A percentile compares a stretch with the other conserved stretches of the same genome.
phyloP scores from a whole-genome alignment of 768 basidiomycete species.

The Mycena leptocephala region DNA sequence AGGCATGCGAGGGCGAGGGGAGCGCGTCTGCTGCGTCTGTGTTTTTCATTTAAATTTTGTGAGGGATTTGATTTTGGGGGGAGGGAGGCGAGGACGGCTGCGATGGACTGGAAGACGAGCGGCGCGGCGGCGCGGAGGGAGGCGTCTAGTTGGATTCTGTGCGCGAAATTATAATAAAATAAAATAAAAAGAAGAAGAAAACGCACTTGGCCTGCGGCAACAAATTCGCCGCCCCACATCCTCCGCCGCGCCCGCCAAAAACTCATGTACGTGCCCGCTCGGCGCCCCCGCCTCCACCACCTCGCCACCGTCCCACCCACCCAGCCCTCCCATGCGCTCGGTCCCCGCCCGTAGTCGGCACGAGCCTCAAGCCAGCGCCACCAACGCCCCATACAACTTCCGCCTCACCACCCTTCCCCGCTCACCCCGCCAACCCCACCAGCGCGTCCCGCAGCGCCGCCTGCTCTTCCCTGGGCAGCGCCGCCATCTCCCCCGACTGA shows the following conservation, averaged over 20 bases:
- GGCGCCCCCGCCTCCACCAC: background rate
- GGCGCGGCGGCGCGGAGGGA: slow-evolving; percentile 79
- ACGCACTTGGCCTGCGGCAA: too few species aligned
- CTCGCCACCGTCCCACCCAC: background rate
- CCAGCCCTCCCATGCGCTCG: background rate
- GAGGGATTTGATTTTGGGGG: too few species aligned
- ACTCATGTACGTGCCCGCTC: background rate
- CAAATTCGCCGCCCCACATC: too few species aligned
- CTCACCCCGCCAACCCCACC: background rate
- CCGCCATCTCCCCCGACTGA: background rate
- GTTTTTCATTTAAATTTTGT: too few species aligned
- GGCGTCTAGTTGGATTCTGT: slow-evolving; percentile 65
- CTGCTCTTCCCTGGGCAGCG: too few species aligned
- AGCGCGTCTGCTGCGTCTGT: background rate
- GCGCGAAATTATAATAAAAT: background rate
- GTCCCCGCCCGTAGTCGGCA: too few species aligned
- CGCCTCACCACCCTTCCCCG: too few species aligned
- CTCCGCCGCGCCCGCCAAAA: too few species aligned
- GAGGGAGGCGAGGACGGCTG: too few species aligned
- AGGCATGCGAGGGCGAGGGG: slow-evolving; percentile 85
- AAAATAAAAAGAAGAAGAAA: background rate
- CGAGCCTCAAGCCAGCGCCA: too few species aligned
- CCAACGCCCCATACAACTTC: too few species aligned
- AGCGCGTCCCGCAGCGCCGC: too few species aligned
- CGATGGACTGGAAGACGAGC: slow-evolving; percentile 81